Evolutionary conservation across 73 alveolate genomes (phyloP).

Genomic region (Paramecium tetraurelia): DNA sequence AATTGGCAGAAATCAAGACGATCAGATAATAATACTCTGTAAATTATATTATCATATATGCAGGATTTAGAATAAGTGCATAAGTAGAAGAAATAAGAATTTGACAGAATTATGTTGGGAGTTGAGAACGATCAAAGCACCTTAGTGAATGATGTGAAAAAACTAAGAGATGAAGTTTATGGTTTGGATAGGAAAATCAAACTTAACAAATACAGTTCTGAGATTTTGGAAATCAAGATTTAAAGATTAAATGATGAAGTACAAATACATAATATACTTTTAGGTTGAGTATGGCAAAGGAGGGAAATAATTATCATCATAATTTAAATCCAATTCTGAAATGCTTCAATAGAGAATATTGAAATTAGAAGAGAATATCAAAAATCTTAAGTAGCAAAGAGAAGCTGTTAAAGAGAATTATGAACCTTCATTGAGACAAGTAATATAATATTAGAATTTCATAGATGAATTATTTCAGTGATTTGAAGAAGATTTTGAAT

Average conservation of each 20-base stretch:
- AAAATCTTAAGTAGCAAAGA: conserved; percentile 21
- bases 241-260: conserved; percentile 11
- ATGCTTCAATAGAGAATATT: not conserved
- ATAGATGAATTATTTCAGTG: conserved; percentile 34
- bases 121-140: conserved; percentile 36
- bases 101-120: conserved; percentile 52
- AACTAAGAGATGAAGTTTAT: conserved; percentile 58
- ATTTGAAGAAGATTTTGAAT: conserved; percentile 13
- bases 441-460: not conserved
- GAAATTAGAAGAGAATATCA: not conserved
- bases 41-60: not conserved
- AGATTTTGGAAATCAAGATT: not conserved
- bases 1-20: not conserved
- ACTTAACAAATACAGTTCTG: conserved; percentile 4
- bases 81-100: conserved; percentile 47
- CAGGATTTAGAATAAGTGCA: conserved; percentile 40
- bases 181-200: conserved; percentile 44
- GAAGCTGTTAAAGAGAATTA: conserved; percentile 54
- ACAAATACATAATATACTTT: not conserved
- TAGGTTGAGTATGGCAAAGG: not conserved
- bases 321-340: not conserved
- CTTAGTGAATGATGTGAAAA: conserved; percentile 49
- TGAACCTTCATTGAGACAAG: conserved; percentile 61
- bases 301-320: not conserved
- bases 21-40: not conserved